These are phyloP conservation scores for Hypoxylon fragiforme DNA, from an alignment of 495 filamentous ascomycete species.

Conservation along the genomic window DNA sequence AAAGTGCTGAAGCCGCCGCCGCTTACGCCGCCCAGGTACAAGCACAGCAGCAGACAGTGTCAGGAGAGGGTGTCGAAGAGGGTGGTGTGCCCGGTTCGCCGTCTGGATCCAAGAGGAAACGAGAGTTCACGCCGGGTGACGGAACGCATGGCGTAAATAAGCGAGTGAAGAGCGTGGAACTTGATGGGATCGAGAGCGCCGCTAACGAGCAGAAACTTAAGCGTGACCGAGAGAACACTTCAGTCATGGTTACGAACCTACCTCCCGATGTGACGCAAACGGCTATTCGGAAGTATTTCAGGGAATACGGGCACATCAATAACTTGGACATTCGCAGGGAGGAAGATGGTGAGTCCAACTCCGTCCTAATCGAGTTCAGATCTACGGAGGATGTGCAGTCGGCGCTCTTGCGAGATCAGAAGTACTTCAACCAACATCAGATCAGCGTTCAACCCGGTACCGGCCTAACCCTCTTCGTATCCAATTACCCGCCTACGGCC, in stretches of 20 bases:
- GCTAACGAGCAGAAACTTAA: slow-evolving; percentile 53
- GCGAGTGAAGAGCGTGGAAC: slow-evolving; percentile 56
- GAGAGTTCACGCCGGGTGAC: slow-evolving; percentile 55
- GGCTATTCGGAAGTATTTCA: slow-evolving; percentile 83
- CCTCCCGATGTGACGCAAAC: slow-evolving; percentile 69
- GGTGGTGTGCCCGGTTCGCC: slow-evolving; percentile 29
- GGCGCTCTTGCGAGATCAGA: slow-evolving; percentile 79
- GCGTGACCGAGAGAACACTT: slow-evolving; percentile 87
- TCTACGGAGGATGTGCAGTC: slow-evolving; percentile 74
- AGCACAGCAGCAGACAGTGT: slow-evolving; percentile 38
- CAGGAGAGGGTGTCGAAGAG: slow-evolving; percentile 35
- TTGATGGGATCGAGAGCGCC: slow-evolving; percentile 42
- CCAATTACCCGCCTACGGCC: slow-evolving; percentile 85
- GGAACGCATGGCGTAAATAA: slow-evolving; percentile 53
- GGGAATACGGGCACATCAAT: slow-evolving; percentile 83
- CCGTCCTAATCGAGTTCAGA: slow-evolving; percentile 84
- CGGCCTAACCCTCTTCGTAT: slow-evolving; percentile 80
- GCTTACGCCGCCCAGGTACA: slow-evolving; percentile 47
- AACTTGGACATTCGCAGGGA: slow-evolving; percentile 65
- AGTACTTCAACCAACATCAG: slow-evolving; percentile 67
- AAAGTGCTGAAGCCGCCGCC: slow-evolving; percentile 60
- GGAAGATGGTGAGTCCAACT: slow-evolving; percentile 59
- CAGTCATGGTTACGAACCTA: slow-evolving; percentile 76
- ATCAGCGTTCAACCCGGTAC: slow-evolving; percentile 74
- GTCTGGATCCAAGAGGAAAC: slow-evolving; percentile 68